Percentiles rank a stretch among this genome's conserved stretches.
Evolutionary conservation across 192 early-diverging fungal species (phyloP).

Genomic region (Coemansia sp.): DNA sequence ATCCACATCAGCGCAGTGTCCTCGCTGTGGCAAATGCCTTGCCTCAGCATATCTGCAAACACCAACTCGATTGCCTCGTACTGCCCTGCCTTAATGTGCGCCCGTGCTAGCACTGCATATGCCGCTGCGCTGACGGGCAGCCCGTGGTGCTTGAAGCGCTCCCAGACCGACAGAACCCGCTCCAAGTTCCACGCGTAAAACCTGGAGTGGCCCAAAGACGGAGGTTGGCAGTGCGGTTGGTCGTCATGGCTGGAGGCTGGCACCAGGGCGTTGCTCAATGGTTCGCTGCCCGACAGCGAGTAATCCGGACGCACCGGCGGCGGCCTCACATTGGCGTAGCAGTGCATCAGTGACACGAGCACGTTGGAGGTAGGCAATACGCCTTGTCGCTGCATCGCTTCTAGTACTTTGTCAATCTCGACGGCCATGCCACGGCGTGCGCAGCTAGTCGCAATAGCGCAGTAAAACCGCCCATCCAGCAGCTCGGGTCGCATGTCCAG

Average conservation of each 20-base stretch:
- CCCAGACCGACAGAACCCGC: slow-evolving; percentile 22
- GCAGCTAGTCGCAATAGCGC: slow-evolving; percentile 26
- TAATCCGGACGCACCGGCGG: background rate
- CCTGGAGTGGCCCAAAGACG: background rate
- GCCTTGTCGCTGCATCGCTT: slow-evolving; percentile 1
- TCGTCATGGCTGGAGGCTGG: no score
- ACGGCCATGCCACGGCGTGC: background rate
- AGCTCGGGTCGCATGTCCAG: background rate
- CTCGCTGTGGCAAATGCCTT: slow-evolving; percentile 6
- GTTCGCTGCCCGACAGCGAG: no score
- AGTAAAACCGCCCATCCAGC: slow-evolving; percentile 1
- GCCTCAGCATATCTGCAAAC: slow-evolving; percentile 5
- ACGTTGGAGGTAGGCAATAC: background rate
- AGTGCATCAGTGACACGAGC: slow-evolving; percentile 8
- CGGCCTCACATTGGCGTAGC: slow-evolving; percentile 5
- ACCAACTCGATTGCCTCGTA: slow-evolving; percentile 12
- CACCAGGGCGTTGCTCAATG: no score
- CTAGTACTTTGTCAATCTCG: slow-evolving; percentile 14
- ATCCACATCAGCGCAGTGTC: slow-evolving; percentile 22
- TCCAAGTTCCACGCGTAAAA: slow-evolving; percentile 5
- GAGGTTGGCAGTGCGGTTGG: no score
- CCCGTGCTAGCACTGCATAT: slow-evolving; percentile 10
- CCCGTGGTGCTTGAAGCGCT: slow-evolving; percentile 11
- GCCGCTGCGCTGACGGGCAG: slow-evolving; percentile 1
- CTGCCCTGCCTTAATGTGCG: slow-evolving; percentile 12